These are phyloP conservation scores for Saccharomyces hybrid DNA, from an alignment of 1,139 yeast genomes.

Conservation along the genomic window DNA sequence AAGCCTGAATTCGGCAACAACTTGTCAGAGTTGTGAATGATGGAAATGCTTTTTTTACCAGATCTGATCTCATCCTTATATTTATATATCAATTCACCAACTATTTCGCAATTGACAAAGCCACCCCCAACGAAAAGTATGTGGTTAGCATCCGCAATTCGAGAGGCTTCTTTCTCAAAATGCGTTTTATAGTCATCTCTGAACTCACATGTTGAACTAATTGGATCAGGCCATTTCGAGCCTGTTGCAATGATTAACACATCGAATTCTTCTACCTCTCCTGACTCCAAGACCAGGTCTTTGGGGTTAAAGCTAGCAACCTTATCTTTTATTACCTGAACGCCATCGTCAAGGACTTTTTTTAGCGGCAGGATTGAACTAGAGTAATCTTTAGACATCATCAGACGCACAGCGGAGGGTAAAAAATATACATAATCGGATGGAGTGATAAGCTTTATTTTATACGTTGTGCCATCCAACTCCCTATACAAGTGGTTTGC, in stretches of 20 bases:
- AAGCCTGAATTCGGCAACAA: not conserved
- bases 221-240: not conserved
- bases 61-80: not conserved
- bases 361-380: not conserved
- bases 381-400: not conserved
- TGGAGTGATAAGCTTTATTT: not conserved
- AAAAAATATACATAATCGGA: not conserved
- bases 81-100: not conserved
- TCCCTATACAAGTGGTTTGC: not conserved
- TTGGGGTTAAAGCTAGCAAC: not conserved
- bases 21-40: not conserved
- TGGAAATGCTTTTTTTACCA: not conserved
- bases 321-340: not conserved
- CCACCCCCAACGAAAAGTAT: not conserved
- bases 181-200: not conserved
- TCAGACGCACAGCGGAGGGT: not conserved
- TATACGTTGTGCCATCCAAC: not conserved
- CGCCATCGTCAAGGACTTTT: not conserved
- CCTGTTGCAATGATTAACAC: not conserved
- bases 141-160: not conserved
- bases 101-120: not conserved
- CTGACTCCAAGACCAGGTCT: not conserved
- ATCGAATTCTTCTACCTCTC: not conserved
- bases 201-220: not conserved
- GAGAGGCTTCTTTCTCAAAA: not conserved